Evolutionary conservation across 2,329 filamentous ascomycete species (phyloP).

Genomic region (Scopulariopsis brevicaulis): DNA sequence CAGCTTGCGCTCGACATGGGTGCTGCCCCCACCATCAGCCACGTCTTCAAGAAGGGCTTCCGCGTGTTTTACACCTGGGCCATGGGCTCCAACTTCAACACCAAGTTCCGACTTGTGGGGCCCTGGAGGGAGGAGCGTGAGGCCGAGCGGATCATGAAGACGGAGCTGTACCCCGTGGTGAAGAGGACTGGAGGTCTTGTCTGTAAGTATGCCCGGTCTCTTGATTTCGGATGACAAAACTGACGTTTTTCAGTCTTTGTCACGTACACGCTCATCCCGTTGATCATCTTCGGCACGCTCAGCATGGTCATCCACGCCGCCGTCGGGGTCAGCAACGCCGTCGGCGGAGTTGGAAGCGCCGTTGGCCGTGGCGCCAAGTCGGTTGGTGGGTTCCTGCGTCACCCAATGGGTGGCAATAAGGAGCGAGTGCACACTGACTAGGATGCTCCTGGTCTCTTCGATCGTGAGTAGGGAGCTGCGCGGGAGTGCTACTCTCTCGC

Average conservation of each 20-base stretch:
- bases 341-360: background rate
- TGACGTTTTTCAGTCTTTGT: constrained; percentile 15
- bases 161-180: constrained; percentile 27
- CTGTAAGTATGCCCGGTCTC: constrained; percentile 16
- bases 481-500: background rate
- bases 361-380: background rate
- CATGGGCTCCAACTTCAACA: constrained; percentile 35
- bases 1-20: constrained; percentile 36
- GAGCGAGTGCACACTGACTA: background rate
- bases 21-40: constrained; percentile 23
- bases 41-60: constrained; percentile 20
- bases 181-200: constrained; percentile 21
- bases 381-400: background rate
- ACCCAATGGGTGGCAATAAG: background rate
- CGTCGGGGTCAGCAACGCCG: background rate
- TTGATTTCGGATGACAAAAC: background rate
- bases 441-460: background rate
- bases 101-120: constrained; percentile 33
- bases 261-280: constrained; percentile 22
- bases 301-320: constrained; percentile 20
- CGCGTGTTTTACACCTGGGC: constrained; percentile 27
- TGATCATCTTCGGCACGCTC: constrained; percentile 21
- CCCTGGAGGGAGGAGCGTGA: constrained; percentile 27
- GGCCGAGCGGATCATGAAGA: constrained; percentile 24
- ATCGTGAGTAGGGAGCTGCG: background rate